Percentiles rank a stretch among this genome's conserved stretches.
These are phyloP conservation scores for Phycomyces nitens DNA, from an alignment of 192 early-diverging fungal genomes.

Conservation along the genomic window DNA sequence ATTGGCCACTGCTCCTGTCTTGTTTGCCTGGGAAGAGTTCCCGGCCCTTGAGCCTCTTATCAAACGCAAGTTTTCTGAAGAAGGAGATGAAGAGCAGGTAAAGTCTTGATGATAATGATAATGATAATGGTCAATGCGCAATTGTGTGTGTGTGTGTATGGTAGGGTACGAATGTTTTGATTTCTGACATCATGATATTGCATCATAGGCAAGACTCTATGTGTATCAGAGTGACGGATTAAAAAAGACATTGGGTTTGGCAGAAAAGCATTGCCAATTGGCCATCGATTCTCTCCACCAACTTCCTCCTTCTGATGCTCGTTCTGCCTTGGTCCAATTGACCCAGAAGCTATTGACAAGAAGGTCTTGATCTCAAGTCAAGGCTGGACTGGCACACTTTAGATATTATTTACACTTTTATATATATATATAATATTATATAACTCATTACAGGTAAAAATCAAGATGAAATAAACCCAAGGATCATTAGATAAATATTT, in stretches of 20 bases:
- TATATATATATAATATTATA: too few species aligned
- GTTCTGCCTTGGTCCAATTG: constrained; percentile 73
- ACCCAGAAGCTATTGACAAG: constrained; percentile 80
- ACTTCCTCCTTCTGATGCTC: constrained; percentile 72
- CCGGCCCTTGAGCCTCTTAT: constrained; percentile 82
- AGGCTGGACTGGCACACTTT: neutral
- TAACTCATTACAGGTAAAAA: too few species aligned
- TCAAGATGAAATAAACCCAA: too few species aligned
- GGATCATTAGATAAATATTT: too few species aligned
- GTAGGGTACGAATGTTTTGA: too few species aligned
- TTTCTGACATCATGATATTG: constrained; percentile 7
- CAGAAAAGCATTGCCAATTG: constrained; percentile 66
- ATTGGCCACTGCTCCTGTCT: constrained; percentile 88
- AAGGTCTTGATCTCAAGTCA: constrained; percentile 27
- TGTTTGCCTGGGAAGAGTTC: constrained; percentile 88
- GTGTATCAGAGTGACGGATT: constrained; percentile 81
- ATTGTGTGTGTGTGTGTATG: constrained; percentile 5
- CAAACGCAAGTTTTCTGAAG: constrained; percentile 75
- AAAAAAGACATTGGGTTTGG: constrained; percentile 69
- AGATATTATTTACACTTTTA: too few species aligned
- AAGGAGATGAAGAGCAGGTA: constrained; percentile 77
- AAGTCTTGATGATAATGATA: too few species aligned
- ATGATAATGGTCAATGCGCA: neutral
- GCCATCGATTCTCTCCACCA: constrained; percentile 66
- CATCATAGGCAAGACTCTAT: constrained; percentile 62